phyloP scores from a whole-genome alignment of 306 rosid genomes.

The Pachyrhizus erosus region DNA sequence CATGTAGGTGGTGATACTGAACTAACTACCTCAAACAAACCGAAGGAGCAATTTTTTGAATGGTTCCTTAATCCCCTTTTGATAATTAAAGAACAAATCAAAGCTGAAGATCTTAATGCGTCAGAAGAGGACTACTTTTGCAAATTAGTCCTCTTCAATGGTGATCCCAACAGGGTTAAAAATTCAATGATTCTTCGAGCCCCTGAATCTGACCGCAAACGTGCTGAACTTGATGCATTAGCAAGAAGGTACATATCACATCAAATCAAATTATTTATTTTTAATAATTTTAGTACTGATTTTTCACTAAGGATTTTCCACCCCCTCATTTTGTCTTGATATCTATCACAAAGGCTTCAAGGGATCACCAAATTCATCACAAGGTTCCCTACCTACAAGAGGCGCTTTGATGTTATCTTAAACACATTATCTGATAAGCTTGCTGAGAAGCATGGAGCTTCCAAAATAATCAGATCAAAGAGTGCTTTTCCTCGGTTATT shows the following conservation, averaged over 20 bases:
- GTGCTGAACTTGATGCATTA: slow-evolving; percentile 85
- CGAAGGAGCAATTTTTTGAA: slow-evolving; percentile 75
- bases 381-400: slow-evolving; percentile 79
- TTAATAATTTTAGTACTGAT: background rate
- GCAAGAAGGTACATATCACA: slow-evolving; percentile 75
- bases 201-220: slow-evolving; percentile 75
- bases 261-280: background rate
- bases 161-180: slow-evolving; percentile 71
- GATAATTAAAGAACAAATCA: slow-evolving; percentile 88
- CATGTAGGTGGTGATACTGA: slow-evolving; percentile 76
- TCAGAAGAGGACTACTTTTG: slow-evolving; percentile 77
- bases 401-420: slow-evolving; percentile 72
- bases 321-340: background rate
- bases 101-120: slow-evolving; percentile 69
- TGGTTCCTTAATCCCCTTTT: slow-evolving; percentile 91
- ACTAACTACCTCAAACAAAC: slow-evolving; percentile 73
- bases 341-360: slow-evolving; percentile 63
- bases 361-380: slow-evolving; percentile 90
- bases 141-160: slow-evolving; percentile 74
- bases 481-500: slow-evolving; percentile 74
- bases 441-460: slow-evolving; percentile 55
- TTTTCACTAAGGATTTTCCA: background rate
- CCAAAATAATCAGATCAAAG: slow-evolving; percentile 66
- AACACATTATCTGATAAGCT: slow-evolving; percentile 62
- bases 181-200: slow-evolving; percentile 51